phyloP scores from a whole-genome alignment of 768 basidiomycete genomes.

The Tylopilus subfusipes region DNA sequence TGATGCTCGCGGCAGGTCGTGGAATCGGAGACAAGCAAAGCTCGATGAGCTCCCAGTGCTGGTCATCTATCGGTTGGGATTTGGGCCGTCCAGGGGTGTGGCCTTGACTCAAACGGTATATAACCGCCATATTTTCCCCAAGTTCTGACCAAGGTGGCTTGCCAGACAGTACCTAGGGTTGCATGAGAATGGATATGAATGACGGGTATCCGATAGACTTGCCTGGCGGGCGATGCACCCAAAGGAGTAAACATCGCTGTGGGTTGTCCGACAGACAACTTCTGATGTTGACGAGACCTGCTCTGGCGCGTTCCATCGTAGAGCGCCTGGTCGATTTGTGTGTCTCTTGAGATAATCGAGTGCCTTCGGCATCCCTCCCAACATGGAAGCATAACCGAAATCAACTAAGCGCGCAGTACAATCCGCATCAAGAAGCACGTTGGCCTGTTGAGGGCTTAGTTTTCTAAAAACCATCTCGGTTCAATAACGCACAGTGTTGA shows the following conservation, averaged over 20 bases:
- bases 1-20: background rate
- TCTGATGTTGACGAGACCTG: background rate
- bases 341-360: background rate
- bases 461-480: background rate
- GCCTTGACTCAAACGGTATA: background rate
- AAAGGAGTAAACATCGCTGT: too few relatives aligned
- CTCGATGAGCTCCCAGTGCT: too few relatives aligned
- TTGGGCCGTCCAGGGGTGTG: background rate
- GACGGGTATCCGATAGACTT: too few relatives aligned
- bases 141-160: constrained; percentile 1
- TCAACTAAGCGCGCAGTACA: too few relatives aligned
- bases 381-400: too few relatives aligned
- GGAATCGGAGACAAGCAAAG: background rate
- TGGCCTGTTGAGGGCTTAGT: background rate
- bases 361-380: background rate
- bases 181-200: background rate
- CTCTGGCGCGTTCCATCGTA: too few relatives aligned
- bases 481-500: background rate
- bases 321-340: background rate
- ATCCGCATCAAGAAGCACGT: background rate
- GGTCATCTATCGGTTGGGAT: background rate
- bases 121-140: background rate
- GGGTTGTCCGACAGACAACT: background rate
- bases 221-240: too few relatives aligned
- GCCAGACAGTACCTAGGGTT: too few relatives aligned